Conservation (phyloP, 2,329 filamentous ascomycete genomes). For the Xylaria digitata region DNA sequence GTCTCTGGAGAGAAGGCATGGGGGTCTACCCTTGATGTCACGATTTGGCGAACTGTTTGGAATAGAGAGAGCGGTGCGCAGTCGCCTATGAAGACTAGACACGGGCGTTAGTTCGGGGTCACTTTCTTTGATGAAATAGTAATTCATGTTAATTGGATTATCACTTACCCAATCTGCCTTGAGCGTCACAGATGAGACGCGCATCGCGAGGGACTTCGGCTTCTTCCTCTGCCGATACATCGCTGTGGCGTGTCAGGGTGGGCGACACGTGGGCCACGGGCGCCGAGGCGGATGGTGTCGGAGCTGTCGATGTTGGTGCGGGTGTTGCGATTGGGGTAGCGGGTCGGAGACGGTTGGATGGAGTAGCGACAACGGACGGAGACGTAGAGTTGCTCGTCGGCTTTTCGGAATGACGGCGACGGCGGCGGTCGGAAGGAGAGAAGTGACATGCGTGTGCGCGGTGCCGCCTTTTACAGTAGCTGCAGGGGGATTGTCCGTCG, state of each 20-base stretch:
- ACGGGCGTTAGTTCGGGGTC: neutral
- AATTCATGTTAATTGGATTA: neutral
- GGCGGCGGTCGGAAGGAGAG: conserved; percentile 56
- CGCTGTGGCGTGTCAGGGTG: conserved; percentile 38
- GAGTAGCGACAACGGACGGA: conserved; percentile 26
- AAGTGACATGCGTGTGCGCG: conserved; percentile 60
- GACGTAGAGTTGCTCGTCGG: conserved; percentile 33
- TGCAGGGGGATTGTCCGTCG: conserved; percentile 64
- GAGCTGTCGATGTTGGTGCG: conserved; percentile 5
- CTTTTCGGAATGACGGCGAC: conserved; percentile 52
- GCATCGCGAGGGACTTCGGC: conserved; percentile 66
- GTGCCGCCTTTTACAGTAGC: conserved; percentile 60
- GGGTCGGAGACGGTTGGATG: conserved; percentile 1
- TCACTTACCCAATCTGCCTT: conserved; percentile 59
- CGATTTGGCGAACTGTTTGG: conserved; percentile 64
- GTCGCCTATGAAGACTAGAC: conserved; percentile 63
- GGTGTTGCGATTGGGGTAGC: conserved; percentile 15
- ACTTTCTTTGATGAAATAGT: neutral
- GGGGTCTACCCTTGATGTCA: conserved; percentile 60
- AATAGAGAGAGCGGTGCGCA: conserved; percentile 68
- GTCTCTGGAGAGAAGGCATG: conserved; percentile 64
- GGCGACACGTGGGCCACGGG: conserved; percentile 17
- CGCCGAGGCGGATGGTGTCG: neutral
- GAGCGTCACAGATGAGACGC: conserved; percentile 62
- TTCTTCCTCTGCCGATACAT: conserved; percentile 59